Conservation (phyloP, 1,284 basidiomycete species). For the Tilletia horrida region DNA sequence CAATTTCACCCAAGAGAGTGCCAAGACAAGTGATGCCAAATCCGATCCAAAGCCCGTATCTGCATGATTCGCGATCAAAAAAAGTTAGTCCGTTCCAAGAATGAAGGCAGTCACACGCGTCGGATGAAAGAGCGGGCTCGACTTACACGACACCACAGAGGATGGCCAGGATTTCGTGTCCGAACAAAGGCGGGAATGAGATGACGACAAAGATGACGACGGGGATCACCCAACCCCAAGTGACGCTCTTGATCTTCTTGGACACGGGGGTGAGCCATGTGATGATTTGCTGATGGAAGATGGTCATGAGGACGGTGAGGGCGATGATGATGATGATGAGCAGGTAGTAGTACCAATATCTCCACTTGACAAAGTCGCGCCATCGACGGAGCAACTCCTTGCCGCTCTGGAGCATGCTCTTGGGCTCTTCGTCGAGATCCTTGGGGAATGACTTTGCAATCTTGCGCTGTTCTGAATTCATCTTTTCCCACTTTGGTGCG, state of each 20-base stretch:
- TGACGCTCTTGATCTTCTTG: slow-evolving; percentile 63
- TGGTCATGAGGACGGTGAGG: slow-evolving; percentile 63
- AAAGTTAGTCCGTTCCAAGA: neutral
- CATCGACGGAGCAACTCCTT: slow-evolving; percentile 32
- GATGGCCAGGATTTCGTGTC: slow-evolving; percentile 72
- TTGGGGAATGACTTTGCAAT: slow-evolving; percentile 44
- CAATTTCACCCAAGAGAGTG: slow-evolving; percentile 47
- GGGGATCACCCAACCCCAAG: slow-evolving; percentile 74
- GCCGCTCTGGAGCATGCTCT: slow-evolving; percentile 26
- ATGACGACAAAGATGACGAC: slow-evolving; percentile 74
- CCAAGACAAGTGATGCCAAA: slow-evolving; percentile 46
- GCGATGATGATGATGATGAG: slow-evolving; percentile 55
- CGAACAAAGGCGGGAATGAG: slow-evolving; percentile 60
- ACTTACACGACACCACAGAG: slow-evolving; percentile 70
- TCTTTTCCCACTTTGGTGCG: slow-evolving; percentile 27
- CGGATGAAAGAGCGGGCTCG: neutral
- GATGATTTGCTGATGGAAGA: slow-evolving; percentile 69
- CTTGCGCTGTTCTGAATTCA: slow-evolving; percentile 37
- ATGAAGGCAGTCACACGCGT: neutral
- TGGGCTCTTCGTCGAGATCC: slow-evolving; percentile 44
- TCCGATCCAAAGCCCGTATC: slow-evolving; percentile 49
- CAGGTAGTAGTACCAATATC: slow-evolving; percentile 54
- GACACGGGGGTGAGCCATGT: slow-evolving; percentile 66
- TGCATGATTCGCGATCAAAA: neutral
- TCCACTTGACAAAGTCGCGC: slow-evolving; percentile 35